Evolutionary conservation across 805 yeast genomes (phyloP).

Genomic region (Scheffersomyces stipitis): DNA sequence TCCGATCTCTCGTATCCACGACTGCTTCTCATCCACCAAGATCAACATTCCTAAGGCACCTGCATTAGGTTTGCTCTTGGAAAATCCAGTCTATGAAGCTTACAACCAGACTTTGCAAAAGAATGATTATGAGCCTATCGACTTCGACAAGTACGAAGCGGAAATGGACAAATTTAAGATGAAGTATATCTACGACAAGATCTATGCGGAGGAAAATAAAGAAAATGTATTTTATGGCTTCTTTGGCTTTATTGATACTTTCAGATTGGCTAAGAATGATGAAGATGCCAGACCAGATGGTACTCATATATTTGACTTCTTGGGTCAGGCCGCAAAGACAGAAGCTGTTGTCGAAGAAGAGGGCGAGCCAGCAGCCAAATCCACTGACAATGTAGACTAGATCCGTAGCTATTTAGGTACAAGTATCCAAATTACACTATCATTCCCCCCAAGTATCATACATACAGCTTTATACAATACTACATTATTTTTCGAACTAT

Average conservation of each 20-base stretch:
- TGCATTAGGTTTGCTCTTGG: constrained; percentile 86
- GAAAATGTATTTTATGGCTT: constrained; percentile 90
- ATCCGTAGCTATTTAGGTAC: too few species aligned
- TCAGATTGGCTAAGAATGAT: constrained; percentile 35
- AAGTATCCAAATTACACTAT: too few species aligned
- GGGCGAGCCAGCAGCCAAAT: constrained; percentile 6
- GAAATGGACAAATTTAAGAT: constrained; percentile 85
- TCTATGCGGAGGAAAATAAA: constrained; percentile 83
- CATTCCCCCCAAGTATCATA: too few species aligned
- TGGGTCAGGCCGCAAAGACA: constrained; percentile 38
- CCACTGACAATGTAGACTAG: constrained; percentile 18
- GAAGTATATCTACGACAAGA: constrained; percentile 87
- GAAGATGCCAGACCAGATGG: constrained; percentile 43
- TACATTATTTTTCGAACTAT: too few species aligned
- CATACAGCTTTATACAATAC: too few species aligned
- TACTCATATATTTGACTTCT: constrained; percentile 60
- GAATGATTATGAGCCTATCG: constrained; percentile 75
- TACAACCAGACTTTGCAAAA: constrained; percentile 70
- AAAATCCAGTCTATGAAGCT: constrained; percentile 87
- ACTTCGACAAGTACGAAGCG: constrained; percentile 60
- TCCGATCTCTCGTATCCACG: constrained; percentile 70
- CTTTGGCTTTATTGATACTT: constrained; percentile 85
- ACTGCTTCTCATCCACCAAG: constrained; percentile 72
- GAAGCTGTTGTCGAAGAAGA: constrained; percentile 8
- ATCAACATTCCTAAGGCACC: constrained; percentile 97